phyloP scores from a whole-genome alignment of 495 filamentous ascomycete species.

The Cercophora samala region DNA sequence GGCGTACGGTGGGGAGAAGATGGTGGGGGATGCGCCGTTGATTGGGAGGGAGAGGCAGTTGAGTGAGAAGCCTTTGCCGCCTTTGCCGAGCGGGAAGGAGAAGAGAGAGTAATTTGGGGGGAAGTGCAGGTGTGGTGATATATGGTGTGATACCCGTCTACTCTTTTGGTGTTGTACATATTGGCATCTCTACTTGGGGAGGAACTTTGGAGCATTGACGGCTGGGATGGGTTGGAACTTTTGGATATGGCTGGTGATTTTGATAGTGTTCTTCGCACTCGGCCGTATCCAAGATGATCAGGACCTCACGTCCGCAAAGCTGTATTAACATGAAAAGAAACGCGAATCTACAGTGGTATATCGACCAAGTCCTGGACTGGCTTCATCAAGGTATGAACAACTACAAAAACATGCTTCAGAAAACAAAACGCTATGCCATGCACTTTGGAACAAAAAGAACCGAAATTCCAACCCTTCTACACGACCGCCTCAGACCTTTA shows the following conservation, averaged over 20 bases:
- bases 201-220: too few relatives aligned
- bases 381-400: background rate
- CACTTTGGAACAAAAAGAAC: slow-evolving; percentile 4
- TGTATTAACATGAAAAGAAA: background rate
- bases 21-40: slow-evolving; percentile 48
- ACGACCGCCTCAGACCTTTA: slow-evolving; percentile 34
- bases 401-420: background rate
- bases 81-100: slow-evolving; percentile 38
- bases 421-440: slow-evolving; percentile 23
- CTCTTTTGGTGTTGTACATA: slow-evolving; percentile 3
- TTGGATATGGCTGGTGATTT: background rate
- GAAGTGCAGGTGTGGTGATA: slow-evolving; percentile 26
- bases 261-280: background rate
- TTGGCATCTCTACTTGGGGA: background rate
- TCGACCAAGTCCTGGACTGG: background rate
- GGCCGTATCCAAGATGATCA: background rate
- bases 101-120: slow-evolving; percentile 48
- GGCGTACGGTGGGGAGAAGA: slow-evolving; percentile 60
- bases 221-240: background rate
- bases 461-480: background rate
- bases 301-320: background rate
- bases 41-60: slow-evolving; percentile 57
- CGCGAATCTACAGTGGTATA: background rate
- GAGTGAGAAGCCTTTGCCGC: slow-evolving; percentile 35
- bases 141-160: slow-evolving; percentile 4